Percentiles rank a stretch among this genome's conserved stretches.
Evolutionary conservation across 805 yeast species (phyloP).

Genomic region (Saccharomyces jurei): DNA sequence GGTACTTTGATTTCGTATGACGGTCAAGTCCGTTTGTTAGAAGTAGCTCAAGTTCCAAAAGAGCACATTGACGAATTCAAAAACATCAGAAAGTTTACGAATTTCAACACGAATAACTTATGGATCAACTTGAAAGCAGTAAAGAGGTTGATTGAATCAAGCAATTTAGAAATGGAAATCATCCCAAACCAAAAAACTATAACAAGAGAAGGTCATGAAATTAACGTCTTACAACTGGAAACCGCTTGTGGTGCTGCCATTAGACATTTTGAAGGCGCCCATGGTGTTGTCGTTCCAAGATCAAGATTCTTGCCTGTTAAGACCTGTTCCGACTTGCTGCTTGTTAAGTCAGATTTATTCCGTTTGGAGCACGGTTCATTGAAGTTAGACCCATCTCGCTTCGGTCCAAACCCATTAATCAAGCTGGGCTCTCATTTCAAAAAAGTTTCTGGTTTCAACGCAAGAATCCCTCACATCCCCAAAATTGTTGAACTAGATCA

Average conservation of each 20-base stretch:
- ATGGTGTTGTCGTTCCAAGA: conserved; percentile 97
- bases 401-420: conserved; percentile 86
- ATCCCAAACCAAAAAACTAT: conserved; percentile 90
- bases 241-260: conserved; percentile 99
- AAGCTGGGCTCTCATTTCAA: conserved; percentile 95
- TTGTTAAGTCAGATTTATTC: conserved; percentile 93
- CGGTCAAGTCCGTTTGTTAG: conserved; percentile 84
- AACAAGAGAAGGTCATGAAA: conserved; percentile 64
- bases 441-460: conserved; percentile 85
- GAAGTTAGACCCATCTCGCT: conserved; percentile 74
- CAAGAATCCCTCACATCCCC: conserved; percentile 78
- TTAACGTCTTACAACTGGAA: conserved; percentile 88
- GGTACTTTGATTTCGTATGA: conserved; percentile 94
- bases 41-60: conserved; percentile 49
- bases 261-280: conserved; percentile 89
- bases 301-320: conserved; percentile 96
- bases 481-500: conserved; percentile 90
- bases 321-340: conserved; percentile 88
- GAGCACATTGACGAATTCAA: conserved; percentile 81
- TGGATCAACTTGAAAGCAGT: conserved; percentile 95
- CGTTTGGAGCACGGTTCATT: conserved; percentile 86
- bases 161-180: conserved; percentile 81
- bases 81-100: conserved; percentile 93
- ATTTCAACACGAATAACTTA: conserved; percentile 95
- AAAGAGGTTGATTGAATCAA: conserved; percentile 80